Conservation (phyloP, 2,329 filamentous ascomycete genomes). For the Beauveria sp. region DNA sequence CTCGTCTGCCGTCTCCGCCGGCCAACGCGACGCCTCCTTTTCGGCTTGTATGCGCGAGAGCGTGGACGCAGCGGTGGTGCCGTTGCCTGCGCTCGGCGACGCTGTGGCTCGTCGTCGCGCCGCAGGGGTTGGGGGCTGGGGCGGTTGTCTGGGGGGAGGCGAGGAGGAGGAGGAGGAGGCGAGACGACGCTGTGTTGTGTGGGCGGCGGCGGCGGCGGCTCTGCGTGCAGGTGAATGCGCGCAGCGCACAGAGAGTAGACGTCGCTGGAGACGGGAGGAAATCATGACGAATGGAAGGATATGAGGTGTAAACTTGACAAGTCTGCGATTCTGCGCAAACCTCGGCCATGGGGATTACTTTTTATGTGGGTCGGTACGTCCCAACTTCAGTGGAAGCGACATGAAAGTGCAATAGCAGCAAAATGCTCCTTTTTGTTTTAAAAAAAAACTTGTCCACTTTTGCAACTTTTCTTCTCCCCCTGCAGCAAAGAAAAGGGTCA, state of each 20-base stretch:
- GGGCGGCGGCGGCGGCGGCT: neutral
- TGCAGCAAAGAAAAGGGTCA: neutral
- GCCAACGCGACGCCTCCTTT: conserved; percentile 12
- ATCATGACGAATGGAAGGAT: neutral
- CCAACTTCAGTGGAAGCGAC: neutral
- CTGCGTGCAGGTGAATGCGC: neutral
- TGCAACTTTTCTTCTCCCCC: neutral
- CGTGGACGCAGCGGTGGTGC: neutral
- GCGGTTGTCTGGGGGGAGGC: neutral
- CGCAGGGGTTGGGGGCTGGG: neutral
- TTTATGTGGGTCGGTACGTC: neutral
- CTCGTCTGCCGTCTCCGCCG: conserved; percentile 21
- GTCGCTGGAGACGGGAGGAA: neutral
- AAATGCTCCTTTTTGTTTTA: neutral
- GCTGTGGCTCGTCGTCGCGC: neutral
- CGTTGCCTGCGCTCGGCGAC: conserved; percentile 13
- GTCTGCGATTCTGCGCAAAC: neutral
- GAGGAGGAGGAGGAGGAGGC: neutral
- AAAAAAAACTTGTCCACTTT: neutral
- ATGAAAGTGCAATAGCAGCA: neutral
- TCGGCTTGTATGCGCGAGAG: conserved; percentile 16
- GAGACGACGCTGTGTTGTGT: neutral
- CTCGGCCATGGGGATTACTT: neutral
- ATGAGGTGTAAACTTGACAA: neutral
- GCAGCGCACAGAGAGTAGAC: neutral